Conservation (phyloP, 345 rosid species). For the Eucalyptus grandis region DNA sequence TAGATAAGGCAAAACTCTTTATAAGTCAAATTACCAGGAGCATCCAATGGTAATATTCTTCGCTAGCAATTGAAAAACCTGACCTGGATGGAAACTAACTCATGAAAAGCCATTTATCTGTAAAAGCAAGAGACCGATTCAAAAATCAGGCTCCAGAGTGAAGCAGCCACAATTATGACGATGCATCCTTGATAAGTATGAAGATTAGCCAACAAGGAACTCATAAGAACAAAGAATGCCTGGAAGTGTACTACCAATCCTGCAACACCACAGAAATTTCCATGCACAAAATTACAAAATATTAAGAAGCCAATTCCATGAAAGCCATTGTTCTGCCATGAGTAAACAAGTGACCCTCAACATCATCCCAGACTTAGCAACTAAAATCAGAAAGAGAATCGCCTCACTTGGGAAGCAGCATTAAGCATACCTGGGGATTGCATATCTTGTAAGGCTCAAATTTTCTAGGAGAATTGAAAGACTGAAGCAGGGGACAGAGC, state of each 20-base stretch:
- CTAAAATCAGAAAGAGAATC: background rate
- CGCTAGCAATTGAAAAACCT: background rate
- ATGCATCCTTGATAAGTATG: background rate
- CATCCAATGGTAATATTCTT: background rate
- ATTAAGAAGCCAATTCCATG: background rate
- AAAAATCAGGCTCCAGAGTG: background rate
- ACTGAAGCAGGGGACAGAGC: background rate
- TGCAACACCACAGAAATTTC: background rate
- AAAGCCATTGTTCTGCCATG: background rate
- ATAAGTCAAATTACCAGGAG: background rate
- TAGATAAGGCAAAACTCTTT: background rate
- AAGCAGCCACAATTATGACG: background rate
- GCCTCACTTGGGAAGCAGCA: background rate
- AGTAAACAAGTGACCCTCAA: background rate
- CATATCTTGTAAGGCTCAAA: background rate
- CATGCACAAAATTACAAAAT: background rate
- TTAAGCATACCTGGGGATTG: background rate
- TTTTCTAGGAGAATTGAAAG: background rate
- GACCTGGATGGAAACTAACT: background rate
- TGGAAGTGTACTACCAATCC: background rate
- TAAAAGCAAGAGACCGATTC: background rate
- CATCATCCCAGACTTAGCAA: background rate
- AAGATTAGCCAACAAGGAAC: background rate
- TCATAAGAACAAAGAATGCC: background rate
- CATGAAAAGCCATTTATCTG: background rate